phyloP scores from a whole-genome alignment of 257 asterid species.

The Nicotiana obtusifolia region DNA sequence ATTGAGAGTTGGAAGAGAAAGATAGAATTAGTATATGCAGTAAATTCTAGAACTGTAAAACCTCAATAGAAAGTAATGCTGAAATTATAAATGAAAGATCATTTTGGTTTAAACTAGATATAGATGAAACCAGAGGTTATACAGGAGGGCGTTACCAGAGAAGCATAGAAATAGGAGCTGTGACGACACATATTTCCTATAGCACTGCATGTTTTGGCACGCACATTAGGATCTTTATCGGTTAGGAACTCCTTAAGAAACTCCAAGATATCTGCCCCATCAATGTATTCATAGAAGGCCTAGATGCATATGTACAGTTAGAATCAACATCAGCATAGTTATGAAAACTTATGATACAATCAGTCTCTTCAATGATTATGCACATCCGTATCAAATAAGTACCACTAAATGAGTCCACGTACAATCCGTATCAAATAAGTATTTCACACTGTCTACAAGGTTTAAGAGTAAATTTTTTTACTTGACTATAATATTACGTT shows the following conservation, averaged over 20 bases:
- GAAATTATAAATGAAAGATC: background rate
- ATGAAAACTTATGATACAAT: background rate
- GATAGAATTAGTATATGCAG: background rate
- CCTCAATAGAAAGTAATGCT: slow-evolving; percentile 3
- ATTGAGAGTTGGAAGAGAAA: background rate
- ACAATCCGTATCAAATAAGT: background rate
- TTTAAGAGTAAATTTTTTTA: background rate
- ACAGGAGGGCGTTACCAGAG: slow-evolving; percentile 46
- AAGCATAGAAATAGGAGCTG: slow-evolving; percentile 77
- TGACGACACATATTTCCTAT: slow-evolving; percentile 98
- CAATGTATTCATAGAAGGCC: slow-evolving; percentile 65
- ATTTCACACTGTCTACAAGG: background rate
- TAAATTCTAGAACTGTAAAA: background rate
- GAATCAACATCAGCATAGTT: background rate
- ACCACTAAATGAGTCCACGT: background rate
- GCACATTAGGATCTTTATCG: slow-evolving; percentile 85
- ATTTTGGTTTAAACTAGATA: background rate
- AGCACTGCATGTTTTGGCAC: slow-evolving; percentile 91
- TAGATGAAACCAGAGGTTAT: background rate
- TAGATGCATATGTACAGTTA: slow-evolving; percentile 32
- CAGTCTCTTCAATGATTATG: background rate
- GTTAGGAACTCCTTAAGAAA: slow-evolving; percentile 66
- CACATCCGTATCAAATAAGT: background rate
- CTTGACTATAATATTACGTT: background rate
- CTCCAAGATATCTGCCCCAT: slow-evolving; percentile 72